Percentiles rank a stretch among this genome's conserved stretches.
Conservation (phyloP, 306 rosid genomes). For the Vigna reflexopilosa region DNA sequence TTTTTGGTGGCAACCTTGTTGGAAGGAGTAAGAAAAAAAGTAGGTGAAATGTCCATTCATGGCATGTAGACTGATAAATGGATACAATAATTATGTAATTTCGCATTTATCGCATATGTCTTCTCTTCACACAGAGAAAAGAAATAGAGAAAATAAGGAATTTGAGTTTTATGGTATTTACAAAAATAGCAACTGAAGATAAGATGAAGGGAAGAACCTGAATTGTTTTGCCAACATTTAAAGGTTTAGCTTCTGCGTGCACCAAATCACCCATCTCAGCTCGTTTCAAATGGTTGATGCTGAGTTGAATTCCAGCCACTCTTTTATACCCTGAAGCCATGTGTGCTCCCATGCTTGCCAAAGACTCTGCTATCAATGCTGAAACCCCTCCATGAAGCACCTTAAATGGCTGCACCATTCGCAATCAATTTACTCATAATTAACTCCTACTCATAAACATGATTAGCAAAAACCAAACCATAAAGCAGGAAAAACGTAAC, state of each 20-base stretch:
- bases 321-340: slow-evolving; percentile 78
- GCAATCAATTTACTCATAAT: not conserved
- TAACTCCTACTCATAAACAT: too few species aligned
- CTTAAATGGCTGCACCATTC: slow-evolving; percentile 74
- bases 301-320: slow-evolving; percentile 92
- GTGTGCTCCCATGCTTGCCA: slow-evolving; percentile 78
- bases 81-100: too few species aligned
- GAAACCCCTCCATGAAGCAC: slow-evolving; percentile 98
- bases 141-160: too few species aligned
- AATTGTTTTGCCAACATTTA: slow-evolving; percentile 69
- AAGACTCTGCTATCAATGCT: slow-evolving; percentile 85
- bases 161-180: too few species aligned
- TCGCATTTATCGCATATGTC: too few species aligned
- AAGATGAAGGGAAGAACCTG: slow-evolving; percentile 52
- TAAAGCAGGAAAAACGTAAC: too few species aligned
- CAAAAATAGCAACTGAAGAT: not conserved
- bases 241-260: slow-evolving; percentile 74
- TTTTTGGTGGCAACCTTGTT: too few species aligned
- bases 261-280: slow-evolving; percentile 78
- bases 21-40: too few species aligned
- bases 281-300: slow-evolving; percentile 77
- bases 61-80: too few species aligned
- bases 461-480: too few species aligned
- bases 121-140: too few species aligned
- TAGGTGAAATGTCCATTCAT: too few species aligned